Conservation (phyloP, 1,139 yeast genomes). For the Candida anutae region DNA sequence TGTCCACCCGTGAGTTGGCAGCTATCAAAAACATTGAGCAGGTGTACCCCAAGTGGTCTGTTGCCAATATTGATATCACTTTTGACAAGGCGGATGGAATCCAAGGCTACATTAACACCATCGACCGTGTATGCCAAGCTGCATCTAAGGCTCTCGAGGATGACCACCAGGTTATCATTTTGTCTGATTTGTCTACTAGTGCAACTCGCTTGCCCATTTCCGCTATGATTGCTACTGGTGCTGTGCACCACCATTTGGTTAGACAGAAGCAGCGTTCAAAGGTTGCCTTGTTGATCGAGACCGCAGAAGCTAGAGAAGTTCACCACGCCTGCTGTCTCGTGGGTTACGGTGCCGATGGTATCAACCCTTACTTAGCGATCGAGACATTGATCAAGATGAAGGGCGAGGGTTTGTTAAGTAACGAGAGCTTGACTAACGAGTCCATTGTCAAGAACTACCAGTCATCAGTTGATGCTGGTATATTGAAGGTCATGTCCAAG, state of each 20-base stretch:
- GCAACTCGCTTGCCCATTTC: slow-evolving; percentile 70
- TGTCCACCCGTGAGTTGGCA: slow-evolving; percentile 62
- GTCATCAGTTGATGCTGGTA: slow-evolving; percentile 80
- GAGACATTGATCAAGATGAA: slow-evolving; percentile 85
- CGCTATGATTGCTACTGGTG: slow-evolving; percentile 91
- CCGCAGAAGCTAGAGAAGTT: slow-evolving; percentile 96
- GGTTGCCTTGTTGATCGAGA: slow-evolving; percentile 84
- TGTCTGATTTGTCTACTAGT: slow-evolving; percentile 62
- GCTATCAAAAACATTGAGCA: slow-evolving; percentile 66
- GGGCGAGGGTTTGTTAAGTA: slow-evolving; percentile 66
- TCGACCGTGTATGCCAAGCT: slow-evolving; percentile 81
- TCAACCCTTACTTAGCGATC: slow-evolving; percentile 88
- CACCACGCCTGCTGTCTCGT: slow-evolving; percentile 92
- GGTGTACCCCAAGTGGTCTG: slow-evolving; percentile 83
- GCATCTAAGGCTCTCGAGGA: slow-evolving; percentile 82
- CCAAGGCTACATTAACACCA: slow-evolving; percentile 74
- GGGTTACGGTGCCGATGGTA: slow-evolving; percentile 96
- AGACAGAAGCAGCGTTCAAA: slow-evolving; percentile 94
- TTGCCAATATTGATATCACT: slow-evolving; percentile 80
- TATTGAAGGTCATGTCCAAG: slow-evolving; percentile 94
- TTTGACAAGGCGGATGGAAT: slow-evolving; percentile 77
- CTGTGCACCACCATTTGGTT: slow-evolving; percentile 94
- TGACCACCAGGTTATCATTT: slow-evolving; percentile 63
- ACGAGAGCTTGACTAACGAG: slow-evolving; percentile 47
- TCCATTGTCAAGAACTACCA: slow-evolving; percentile 69